These are phyloP conservation scores for Aegilops bicornis DNA, from an alignment of 176 grass and related monocot species.

Conservation along the genomic window DNA sequence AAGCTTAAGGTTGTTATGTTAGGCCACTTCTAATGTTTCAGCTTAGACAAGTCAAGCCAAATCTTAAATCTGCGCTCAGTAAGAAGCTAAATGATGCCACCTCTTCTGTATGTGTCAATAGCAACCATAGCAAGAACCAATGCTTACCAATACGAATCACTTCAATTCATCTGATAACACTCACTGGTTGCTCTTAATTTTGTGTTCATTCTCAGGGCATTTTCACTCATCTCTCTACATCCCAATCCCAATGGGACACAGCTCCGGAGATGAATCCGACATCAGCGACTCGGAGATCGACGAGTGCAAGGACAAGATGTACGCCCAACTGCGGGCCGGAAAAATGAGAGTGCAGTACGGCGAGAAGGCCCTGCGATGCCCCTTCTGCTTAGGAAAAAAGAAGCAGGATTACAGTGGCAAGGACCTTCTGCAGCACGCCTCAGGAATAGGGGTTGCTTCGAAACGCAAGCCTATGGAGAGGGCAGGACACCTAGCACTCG, in stretches of 20 bases:
- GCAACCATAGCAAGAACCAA: too few species aligned
- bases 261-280: conserved; percentile 51
- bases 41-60: too few species aligned
- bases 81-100: too few species aligned
- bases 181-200: too few species aligned
- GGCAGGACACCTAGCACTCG: conserved; percentile 70
- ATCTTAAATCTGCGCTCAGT: too few species aligned
- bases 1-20: too few species aligned
- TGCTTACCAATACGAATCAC: neutral
- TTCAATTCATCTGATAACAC: neutral
- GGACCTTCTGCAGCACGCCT: conserved; percentile 75
- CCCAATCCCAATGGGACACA: conserved; percentile 41
- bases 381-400: conserved; percentile 74
- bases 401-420: conserved; percentile 61
- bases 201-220: neutral
- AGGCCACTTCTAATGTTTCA: too few species aligned
- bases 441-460: conserved; percentile 53
- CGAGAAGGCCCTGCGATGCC: conserved; percentile 47
- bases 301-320: conserved; percentile 42
- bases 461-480: conserved; percentile 56
- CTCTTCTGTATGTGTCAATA: too few species aligned
- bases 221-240: neutral
- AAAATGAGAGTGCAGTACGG: conserved; percentile 43
- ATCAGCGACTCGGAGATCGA: conserved; percentile 70
- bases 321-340: conserved; percentile 19